phyloP scores from a whole-genome alignment of 768 basidiomycete genomes.

The Aureoboletus auriporus region DNA sequence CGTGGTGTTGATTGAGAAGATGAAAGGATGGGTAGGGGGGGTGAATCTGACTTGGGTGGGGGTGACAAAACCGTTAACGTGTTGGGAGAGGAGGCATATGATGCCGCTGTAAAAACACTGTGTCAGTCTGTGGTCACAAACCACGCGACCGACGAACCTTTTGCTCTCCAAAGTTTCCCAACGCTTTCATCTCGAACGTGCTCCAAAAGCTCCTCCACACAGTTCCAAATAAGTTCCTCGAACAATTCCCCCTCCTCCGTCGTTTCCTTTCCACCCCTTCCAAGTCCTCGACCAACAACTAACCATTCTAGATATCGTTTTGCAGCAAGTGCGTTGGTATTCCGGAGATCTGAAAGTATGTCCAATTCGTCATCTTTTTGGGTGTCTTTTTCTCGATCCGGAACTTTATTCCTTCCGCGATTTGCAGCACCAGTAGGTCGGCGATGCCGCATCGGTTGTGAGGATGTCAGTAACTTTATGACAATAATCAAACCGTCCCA shows the following conservation, averaged over 20 bases:
- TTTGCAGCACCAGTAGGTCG: conserved; percentile 15
- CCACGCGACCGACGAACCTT: conserved; percentile 39
- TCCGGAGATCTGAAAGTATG: conserved; percentile 28
- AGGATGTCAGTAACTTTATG: conserved; percentile 20
- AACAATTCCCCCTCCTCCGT: conserved; percentile 45
- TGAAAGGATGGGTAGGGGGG: not conserved
- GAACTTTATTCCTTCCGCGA: conserved; percentile 19
- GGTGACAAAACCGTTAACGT: conserved; percentile 5
- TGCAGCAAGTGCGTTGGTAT: conserved; percentile 41
- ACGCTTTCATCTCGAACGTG: conserved; percentile 48
- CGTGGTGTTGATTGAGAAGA: conserved; percentile 9
- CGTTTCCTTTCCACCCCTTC: conserved; percentile 21
- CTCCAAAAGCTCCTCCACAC: conserved; percentile 47
- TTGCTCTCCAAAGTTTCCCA: conserved; percentile 67
- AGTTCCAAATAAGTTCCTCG: conserved; percentile 55
- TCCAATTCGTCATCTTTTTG: conserved; percentile 22
- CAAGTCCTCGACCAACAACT: conserved; percentile 57
- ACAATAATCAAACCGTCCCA: not conserved
- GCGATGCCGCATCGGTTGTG: conserved; percentile 15
- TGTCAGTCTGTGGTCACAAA: not conserved
- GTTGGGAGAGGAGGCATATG: conserved; percentile 43
- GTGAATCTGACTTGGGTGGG: conserved; percentile 6
- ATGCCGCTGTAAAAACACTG: conserved; percentile 38
- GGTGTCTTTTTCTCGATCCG: conserved; percentile 19
- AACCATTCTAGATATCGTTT: conserved; percentile 77